phyloP scores from a whole-genome alignment of 2,329 filamentous ascomycete species.

The Hirsutella rhossiliensis region DNA sequence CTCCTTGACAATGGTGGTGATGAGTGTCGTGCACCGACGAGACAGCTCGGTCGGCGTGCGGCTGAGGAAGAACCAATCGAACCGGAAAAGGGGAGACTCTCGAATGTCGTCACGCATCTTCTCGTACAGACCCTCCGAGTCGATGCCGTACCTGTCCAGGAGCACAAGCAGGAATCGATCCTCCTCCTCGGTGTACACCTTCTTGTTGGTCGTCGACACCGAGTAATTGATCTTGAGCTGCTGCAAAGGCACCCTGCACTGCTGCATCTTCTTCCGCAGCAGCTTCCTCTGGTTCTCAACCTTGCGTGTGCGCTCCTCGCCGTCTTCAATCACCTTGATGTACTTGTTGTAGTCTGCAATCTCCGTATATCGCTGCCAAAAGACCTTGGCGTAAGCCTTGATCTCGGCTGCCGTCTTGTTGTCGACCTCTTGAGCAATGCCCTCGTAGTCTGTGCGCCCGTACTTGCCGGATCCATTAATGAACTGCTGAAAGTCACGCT shows the following conservation, averaged over 20 bases:
- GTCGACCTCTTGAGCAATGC: slow-evolving; percentile 81
- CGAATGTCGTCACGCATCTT: slow-evolving; percentile 95
- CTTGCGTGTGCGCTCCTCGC: slow-evolving; percentile 80
- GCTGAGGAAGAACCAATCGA: slow-evolving; percentile 98
- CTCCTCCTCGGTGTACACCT: slow-evolving; percentile 97
- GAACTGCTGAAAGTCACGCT: slow-evolving; percentile 96
- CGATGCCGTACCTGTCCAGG: slow-evolving; percentile 83
- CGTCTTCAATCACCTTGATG: slow-evolving; percentile 79
- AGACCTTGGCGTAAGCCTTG: slow-evolving; percentile 83
- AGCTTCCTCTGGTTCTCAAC: slow-evolving; percentile 89
- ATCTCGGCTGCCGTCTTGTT: slow-evolving; percentile 80
- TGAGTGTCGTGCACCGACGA: slow-evolving; percentile 81
- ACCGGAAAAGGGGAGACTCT: slow-evolving; percentile 87
- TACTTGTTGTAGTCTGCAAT: slow-evolving; percentile 84
- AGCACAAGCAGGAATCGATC: slow-evolving; percentile 91
- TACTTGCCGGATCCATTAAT: slow-evolving; percentile 91
- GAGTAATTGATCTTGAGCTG: slow-evolving; percentile 99
- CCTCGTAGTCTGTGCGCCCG: slow-evolving; percentile 73
- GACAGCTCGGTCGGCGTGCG: slow-evolving; percentile 87
- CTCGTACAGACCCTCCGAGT: slow-evolving; percentile 83
- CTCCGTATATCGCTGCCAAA: slow-evolving; percentile 91
- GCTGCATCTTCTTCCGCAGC: slow-evolving; percentile 86
- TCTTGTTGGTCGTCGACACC: slow-evolving; percentile 98
- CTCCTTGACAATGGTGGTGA: slow-evolving; percentile 90
- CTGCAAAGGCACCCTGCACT: slow-evolving; percentile 94